phyloP scores from a whole-genome alignment of 179 eudicot species.

The Silene vulgaris region DNA sequence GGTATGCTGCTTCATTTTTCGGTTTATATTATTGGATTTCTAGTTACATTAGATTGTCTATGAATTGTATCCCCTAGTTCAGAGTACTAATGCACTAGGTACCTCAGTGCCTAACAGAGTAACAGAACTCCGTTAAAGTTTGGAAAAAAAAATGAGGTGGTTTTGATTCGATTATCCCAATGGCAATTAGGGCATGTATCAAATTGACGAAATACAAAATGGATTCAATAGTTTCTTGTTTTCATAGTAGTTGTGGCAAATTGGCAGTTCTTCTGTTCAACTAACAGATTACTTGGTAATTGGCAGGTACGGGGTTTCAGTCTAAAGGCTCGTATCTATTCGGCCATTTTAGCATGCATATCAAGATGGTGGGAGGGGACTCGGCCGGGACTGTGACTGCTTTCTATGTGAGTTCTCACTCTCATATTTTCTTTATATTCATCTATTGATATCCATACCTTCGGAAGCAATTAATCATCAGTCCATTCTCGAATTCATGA shows the following conservation, averaged over 20 bases:
- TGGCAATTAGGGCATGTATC: too few relatives aligned
- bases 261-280: not conserved
- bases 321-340: slow-evolving; percentile 73
- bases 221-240: too few relatives aligned
- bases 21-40: not conserved
- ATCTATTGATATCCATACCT: not conserved
- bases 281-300: not conserved
- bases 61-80: too few relatives aligned
- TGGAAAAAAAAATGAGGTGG: too few relatives aligned
- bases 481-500: not conserved
- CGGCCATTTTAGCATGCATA: slow-evolving; percentile 38
- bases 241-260: not conserved
- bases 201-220: too few relatives aligned
- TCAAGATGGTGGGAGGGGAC: slow-evolving; percentile 34
- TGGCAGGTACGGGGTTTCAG: slow-evolving; percentile 73
- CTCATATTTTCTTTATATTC: not conserved
- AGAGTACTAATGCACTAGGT: too few relatives aligned
- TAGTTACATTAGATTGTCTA: too few relatives aligned
- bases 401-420: slow-evolving; percentile 50
- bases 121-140: too few relatives aligned
- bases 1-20: not conserved
- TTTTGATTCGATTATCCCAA: too few relatives aligned
- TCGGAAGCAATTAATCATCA: not conserved
- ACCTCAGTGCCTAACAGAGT: too few relatives aligned
- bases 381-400: slow-evolving; percentile 41